Evolutionary conservation across 2,329 filamentous ascomycete genomes (phyloP).

Genomic region (Pestalotiopsis sp.): DNA sequence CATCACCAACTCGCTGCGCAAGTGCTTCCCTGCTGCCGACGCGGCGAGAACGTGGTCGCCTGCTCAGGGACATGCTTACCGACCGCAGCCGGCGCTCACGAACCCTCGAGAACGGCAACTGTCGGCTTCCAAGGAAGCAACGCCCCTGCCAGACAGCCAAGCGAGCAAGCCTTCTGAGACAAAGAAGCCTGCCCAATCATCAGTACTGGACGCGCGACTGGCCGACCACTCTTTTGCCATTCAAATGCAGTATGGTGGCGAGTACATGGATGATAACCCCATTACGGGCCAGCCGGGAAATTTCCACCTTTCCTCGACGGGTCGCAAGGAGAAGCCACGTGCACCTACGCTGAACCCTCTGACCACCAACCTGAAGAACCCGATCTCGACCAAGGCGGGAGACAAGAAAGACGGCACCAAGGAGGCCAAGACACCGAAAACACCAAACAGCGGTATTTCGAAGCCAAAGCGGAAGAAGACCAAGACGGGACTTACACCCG

Average conservation of each 20-base stretch:
- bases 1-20: slow-evolving; percentile 57
- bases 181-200: slow-evolving; percentile 16
- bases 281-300: slow-evolving; percentile 68
- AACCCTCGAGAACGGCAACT: slow-evolving; percentile 31
- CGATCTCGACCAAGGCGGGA: slow-evolving; percentile 16
- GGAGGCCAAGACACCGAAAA: slow-evolving; percentile 36
- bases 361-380: slow-evolving; percentile 26
- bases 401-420: slow-evolving; percentile 30
- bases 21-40: slow-evolving; percentile 53
- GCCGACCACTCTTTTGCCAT: slow-evolving; percentile 62
- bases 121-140: slow-evolving; percentile 46
- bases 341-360: slow-evolving; percentile 23
- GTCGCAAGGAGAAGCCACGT: slow-evolving; percentile 48
- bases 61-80: slow-evolving; percentile 55
- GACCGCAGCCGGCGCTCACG: slow-evolving; percentile 34
- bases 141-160: slow-evolving; percentile 44
- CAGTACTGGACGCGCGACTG: slow-evolving; percentile 36
- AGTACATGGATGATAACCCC: slow-evolving; percentile 70
- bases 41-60: slow-evolving; percentile 57
- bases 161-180: slow-evolving; percentile 12
- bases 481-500: slow-evolving; percentile 27
- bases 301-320: slow-evolving; percentile 66
- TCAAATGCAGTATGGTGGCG: slow-evolving; percentile 61
- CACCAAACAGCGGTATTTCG: slow-evolving; percentile 31
- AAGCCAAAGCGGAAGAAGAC: slow-evolving; percentile 42